Base-by-base conservation (phyloP, 371 early-diverging fungal species). In the Chytridium lagenaria region DNA sequence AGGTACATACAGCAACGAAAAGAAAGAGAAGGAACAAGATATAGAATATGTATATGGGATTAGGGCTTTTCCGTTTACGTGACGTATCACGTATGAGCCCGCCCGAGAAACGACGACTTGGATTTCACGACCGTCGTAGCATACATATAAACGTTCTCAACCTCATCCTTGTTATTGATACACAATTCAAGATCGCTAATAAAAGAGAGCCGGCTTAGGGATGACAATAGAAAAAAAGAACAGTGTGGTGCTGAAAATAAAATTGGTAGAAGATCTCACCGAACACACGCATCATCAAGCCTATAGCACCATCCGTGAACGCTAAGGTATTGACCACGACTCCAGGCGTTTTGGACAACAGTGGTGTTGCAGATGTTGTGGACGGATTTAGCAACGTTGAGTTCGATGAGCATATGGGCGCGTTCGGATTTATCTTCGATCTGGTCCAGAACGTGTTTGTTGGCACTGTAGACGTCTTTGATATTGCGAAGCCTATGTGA, bases 281-380 rank as follows among this genome's bases (percentile, higher is more conserved):
- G 44, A 44, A 44, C 19, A 19, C 19, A 19, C 12, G 81, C 83
- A 36, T 80, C 75, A 7, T 28, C 51, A 19, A 85, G 37, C 5
- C 80, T 89, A 72, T 93, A 93, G 50, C 91, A 90, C 93, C 94
- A 92, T 5, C 94, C 95, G 75, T 95, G 92, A 23, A 98, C 84
- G 23, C 88, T 85, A 38, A 96, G 80, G 36, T 84, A 76, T 80
- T 94, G 93, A 7, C 92, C 93, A 16, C 86, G 73, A 28, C 80
- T 80, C 94, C 95, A 95, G 2, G 95, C 95, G 57, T 92, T 90
- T 71, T 90, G 91, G 65, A 96, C 91, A 70, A 93, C 87, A 23
- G 91, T 88, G 2, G 92, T 89, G 68, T 88, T 81, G 72, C 88
- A 85, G 22, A 96, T 87, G 31, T 91, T 93, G 67, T 85, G 64